Base-by-base conservation (phyloP, 768 basidiomycete species). In the Cystobasidium tubakii region DNA sequence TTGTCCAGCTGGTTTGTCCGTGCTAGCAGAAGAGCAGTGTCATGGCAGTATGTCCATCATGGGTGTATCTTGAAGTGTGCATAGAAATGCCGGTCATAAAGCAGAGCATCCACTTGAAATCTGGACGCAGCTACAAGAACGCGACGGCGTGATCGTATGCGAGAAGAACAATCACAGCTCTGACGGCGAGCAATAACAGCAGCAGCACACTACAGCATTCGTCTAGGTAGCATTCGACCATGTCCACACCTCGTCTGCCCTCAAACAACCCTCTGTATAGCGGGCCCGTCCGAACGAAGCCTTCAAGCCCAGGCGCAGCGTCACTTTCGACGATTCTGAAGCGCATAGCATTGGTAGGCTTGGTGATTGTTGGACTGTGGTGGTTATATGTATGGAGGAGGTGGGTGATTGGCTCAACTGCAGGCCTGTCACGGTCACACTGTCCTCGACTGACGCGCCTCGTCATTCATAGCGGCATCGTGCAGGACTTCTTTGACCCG, bases 401-500 rank as follows among this genome's bases (percentile, higher is more conserved):
- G 69, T 71, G 50, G n/a, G 36, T 62, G 13, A 10, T 9, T 4
- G 21, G 57, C 6, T 43, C 43, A n/a, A 10, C 6, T 13, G 10
- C 29, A 21, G 36, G 12, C 6, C 44, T 39, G 43, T 44, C 27
- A 25, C 50, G 31, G 21, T 42, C 63, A 42, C 17, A 42, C 39
- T 17, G 25, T 65, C 36, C n/a, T n/a, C n/a, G n/a, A n/a, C n/a
- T n/a, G n/a, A n/a, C n/a, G n/a, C n/a, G n/a, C n/a, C n/a, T n/a
- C n/a, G n/a, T 25, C 63, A n/a, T 23, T 44, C 23, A 29, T 25
- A 71, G 69, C 25, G 69, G 69, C 25, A 55, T 71, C 10, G 69
- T 71, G 54, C 69, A 71, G 29, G 69, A 71, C 69, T 71, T 71
- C 69, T 71, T 71, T 39, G 69, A 71, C 55, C 69, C 69, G 19